Conservation (phyloP, 1,139 yeast species). For the Scheffersomyces cryptocercus region DNA sequence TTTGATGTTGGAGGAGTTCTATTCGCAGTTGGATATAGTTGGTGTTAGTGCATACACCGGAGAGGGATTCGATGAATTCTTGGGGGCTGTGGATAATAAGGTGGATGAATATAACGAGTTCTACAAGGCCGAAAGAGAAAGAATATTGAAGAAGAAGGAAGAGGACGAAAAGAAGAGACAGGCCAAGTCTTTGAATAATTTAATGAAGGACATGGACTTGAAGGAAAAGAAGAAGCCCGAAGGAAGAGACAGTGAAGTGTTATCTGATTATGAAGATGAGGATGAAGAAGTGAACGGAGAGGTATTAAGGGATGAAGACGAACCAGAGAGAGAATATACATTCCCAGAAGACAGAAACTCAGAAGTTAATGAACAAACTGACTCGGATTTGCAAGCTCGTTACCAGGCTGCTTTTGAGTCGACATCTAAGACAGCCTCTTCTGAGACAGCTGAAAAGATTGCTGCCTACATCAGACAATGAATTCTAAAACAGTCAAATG, state of each 20-base stretch:
- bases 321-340: constrained; percentile 67
- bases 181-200: constrained; percentile 64
- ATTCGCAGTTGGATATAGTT: constrained; percentile 88
- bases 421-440: constrained; percentile 61
- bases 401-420: constrained; percentile 72
- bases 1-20: constrained; percentile 93
- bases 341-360: constrained; percentile 72
- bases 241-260: constrained; percentile 58
- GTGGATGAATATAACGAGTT: constrained; percentile 84
- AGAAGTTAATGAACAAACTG: constrained; percentile 51
- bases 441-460: constrained; percentile 69
- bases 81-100: constrained; percentile 79
- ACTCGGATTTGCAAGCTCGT: constrained; percentile 62
- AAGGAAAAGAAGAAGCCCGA: constrained; percentile 33
- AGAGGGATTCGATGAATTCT: constrained; percentile 87
- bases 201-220: constrained; percentile 84
- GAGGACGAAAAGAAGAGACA: constrained; percentile 73
- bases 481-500: background rate
- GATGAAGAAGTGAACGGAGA: constrained; percentile 63
- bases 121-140: constrained; percentile 85
- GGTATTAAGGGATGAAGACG: constrained; percentile 65
- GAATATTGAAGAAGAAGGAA: constrained; percentile 74
- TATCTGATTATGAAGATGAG: constrained; percentile 63
- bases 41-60: constrained; percentile 93
- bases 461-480: constrained; percentile 55